phyloP scores from a whole-genome alignment of 805 yeast genomes.

The Yamadazyma sp. region DNA sequence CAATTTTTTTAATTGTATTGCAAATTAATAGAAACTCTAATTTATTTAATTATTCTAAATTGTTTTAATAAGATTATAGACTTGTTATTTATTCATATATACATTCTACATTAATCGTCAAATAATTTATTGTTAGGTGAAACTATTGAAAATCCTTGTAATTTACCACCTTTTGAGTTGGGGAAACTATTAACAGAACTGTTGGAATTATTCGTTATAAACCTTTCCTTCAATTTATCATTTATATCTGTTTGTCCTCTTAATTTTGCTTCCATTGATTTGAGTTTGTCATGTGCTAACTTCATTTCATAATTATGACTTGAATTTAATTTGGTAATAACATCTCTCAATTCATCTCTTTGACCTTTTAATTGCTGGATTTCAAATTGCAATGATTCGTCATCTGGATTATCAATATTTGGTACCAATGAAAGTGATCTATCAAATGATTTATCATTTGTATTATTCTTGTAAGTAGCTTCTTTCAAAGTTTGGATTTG shows the following conservation, averaged over 20 bases:
- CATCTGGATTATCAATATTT: constrained; percentile 9
- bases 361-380: constrained; percentile 24
- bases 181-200: not conserved
- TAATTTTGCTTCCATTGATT: constrained; percentile 28
- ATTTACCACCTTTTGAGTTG: constrained; percentile 27
- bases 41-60: not conserved
- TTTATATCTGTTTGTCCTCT: constrained; percentile 29
- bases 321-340: constrained; percentile 34
- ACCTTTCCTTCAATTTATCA: constrained; percentile 30
- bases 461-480: not conserved
- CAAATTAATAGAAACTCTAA: not conserved
- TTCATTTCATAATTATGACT: constrained; percentile 35
- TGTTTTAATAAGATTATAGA: not conserved
- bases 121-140: constrained; percentile 27
- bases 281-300: constrained; percentile 32
- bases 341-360: constrained; percentile 41
- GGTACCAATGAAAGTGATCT: constrained; percentile 9
- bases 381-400: constrained; percentile 22
- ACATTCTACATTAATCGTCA: constrained; percentile 14
- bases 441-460: not conserved
- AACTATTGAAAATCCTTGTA: constrained; percentile 39
- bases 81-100: not conserved
- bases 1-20: constrained; percentile 22
- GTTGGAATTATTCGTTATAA: constrained; percentile 4
- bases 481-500: constrained; percentile 7